A percentile compares a stretch with the other conserved stretches of the same genome.
Evolutionary conservation across 2,329 filamentous ascomycete genomes (phyloP).

Genomic region (Orbilia oligospora): DNA sequence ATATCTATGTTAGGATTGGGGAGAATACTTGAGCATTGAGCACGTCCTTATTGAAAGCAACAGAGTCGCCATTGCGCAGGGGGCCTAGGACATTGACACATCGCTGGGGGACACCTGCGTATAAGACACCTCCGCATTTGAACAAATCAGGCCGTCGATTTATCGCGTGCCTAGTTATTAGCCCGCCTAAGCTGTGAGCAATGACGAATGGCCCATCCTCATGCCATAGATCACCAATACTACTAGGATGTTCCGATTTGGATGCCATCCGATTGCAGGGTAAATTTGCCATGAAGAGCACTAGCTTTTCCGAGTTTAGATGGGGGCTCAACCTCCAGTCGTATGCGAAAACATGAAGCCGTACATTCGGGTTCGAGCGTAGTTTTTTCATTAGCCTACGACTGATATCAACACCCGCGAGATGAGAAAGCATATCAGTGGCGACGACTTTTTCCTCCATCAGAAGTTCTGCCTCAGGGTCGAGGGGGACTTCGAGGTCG

Average conservation of each 20-base stretch:
- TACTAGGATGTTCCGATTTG: slow-evolving; percentile 65
- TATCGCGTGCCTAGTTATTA: slow-evolving; percentile 89
- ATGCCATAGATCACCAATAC: slow-evolving; percentile 66
- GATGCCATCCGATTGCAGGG: slow-evolving; percentile 78
- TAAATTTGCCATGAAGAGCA: slow-evolving; percentile 79
- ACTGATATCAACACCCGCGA: slow-evolving; percentile 92
- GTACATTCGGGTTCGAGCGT: slow-evolving; percentile 78
- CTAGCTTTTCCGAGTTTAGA: slow-evolving; percentile 79
- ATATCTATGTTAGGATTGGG: background rate
- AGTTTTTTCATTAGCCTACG: slow-evolving; percentile 84
- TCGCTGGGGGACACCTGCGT: slow-evolving; percentile 84
- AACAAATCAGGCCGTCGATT: slow-evolving; percentile 89
- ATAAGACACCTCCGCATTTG: slow-evolving; percentile 78
- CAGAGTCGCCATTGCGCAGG: slow-evolving; percentile 90
- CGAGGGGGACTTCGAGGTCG: slow-evolving; percentile 87
- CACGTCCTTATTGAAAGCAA: slow-evolving; percentile 88
- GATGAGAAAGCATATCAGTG: slow-evolving; percentile 89
- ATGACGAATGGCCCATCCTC: slow-evolving; percentile 80
- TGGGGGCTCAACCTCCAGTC: slow-evolving; percentile 92
- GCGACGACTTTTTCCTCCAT: slow-evolving; percentile 88
- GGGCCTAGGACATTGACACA: slow-evolving; percentile 94
- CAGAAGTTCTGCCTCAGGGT: slow-evolving; percentile 83
- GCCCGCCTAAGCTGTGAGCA: slow-evolving; percentile 86
- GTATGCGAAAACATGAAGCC: slow-evolving; percentile 92
- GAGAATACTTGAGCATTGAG: slow-evolving; percentile 78